A percentile compares a stretch with the other conserved stretches of the same genome.
phyloP scores from a whole-genome alignment of 345 rosid species.

The Physaria fendleri region DNA sequence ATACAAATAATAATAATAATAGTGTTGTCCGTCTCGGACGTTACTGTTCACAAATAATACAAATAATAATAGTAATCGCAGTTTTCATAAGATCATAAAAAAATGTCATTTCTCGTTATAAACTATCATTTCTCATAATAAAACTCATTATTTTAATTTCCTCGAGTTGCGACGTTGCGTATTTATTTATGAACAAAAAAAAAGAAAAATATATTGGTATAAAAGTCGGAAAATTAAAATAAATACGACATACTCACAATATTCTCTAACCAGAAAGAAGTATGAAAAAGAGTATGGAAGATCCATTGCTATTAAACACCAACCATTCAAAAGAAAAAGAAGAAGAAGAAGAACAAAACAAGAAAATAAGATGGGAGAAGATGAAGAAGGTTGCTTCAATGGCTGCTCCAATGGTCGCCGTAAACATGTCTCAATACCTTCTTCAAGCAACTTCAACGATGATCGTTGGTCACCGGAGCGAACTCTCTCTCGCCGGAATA shows the following conservation, averaged over 20 bases:
- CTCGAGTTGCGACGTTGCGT: neutral
- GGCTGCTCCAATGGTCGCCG: conserved; percentile 34
- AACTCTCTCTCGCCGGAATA: conserved; percentile 24
- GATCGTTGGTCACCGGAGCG: conserved; percentile 29
- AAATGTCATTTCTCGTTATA: no score
- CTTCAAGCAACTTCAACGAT: conserved; percentile 28
- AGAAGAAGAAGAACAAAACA: no score
- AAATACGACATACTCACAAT: neutral
- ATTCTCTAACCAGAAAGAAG: neutral
- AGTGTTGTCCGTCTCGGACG: no score
- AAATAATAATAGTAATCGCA: no score
- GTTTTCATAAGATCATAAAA: no score
- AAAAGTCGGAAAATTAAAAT: neutral
- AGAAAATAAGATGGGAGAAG: conserved; percentile 27
- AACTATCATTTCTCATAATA: no score
- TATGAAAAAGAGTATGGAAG: conserved; percentile 6
- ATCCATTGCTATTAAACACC: conserved; percentile 15
- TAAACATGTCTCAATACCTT: conserved; percentile 27
- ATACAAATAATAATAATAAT: no score
- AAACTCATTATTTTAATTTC: neutral
- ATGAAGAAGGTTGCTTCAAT: conserved; percentile 28
- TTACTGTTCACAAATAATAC: no score
- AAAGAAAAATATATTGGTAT: neutral
- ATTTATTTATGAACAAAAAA: neutral
- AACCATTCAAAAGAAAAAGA: conserved; percentile 18